Percentiles rank a stretch among this genome's conserved stretches.
phyloP scores from a whole-genome alignment of 2,329 filamentous ascomycete genomes.

The Akanthomyces lecanii region DNA sequence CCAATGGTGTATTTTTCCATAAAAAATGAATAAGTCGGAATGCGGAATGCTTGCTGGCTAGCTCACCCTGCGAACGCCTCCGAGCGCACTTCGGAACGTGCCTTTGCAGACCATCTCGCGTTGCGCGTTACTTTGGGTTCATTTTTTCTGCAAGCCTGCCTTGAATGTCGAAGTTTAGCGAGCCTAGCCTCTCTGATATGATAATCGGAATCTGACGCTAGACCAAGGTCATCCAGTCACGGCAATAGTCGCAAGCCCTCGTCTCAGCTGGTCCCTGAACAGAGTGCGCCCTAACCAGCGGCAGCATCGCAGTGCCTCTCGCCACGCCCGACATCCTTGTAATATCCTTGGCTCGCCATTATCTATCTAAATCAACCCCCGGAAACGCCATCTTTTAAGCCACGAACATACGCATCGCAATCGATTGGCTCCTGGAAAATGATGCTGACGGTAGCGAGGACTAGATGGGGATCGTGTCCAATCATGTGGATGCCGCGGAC shows the following conservation, averaged over 20 bases:
- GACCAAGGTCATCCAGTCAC: background rate
- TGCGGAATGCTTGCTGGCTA: background rate
- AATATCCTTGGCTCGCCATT: background rate
- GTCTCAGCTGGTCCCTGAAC: background rate
- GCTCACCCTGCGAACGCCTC: background rate
- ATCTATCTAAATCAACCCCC: background rate
- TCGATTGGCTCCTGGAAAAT: background rate
- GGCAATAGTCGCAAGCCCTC: background rate
- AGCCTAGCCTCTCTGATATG: background rate
- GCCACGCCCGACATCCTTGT: background rate
- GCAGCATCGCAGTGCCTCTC: background rate
- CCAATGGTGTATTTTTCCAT: background rate
- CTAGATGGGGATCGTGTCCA: background rate
- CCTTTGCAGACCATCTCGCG: background rate
- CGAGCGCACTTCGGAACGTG: background rate
- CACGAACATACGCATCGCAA: slow-evolving; percentile 8
- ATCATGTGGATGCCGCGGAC: slow-evolving; percentile 7
- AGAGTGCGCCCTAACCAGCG: background rate
- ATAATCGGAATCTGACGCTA: slow-evolving; percentile 3
- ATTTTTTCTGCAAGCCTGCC: background rate
- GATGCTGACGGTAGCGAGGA: background rate
- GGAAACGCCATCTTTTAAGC: background rate
- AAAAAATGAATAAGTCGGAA: background rate
- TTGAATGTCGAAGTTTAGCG: background rate
- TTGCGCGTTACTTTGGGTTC: slow-evolving; percentile 3